These are phyloP conservation scores for Biscogniauxia sp. DNA, from an alignment of 2,329 filamentous ascomycete species.

Conservation along the genomic window DNA sequence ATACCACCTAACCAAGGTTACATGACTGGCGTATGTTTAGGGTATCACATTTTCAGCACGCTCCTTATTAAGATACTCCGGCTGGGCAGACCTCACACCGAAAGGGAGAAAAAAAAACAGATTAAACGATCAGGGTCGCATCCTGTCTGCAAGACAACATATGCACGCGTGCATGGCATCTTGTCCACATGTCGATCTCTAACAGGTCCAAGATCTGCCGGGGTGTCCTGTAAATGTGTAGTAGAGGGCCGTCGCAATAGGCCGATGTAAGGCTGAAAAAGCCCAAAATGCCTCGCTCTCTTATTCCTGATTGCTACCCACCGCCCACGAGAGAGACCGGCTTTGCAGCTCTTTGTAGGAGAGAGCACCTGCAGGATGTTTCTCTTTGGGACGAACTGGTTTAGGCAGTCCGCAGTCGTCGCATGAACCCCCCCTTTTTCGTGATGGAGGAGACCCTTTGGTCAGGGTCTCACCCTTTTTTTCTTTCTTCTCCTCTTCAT, in stretches of 20 bases:
- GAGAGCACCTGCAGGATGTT: neutral
- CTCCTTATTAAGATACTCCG: neutral
- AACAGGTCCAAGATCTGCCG: constrained; percentile 32
- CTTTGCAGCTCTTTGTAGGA: constrained; percentile 4
- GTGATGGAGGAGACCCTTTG: neutral
- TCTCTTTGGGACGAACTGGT: neutral
- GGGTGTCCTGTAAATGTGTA: constrained; percentile 15
- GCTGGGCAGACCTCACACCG: neutral
- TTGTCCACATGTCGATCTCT: constrained; percentile 33
- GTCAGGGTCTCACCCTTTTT: neutral
- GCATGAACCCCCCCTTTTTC: neutral
- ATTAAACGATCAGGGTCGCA: constrained; percentile 22
- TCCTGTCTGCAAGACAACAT: constrained; percentile 18
- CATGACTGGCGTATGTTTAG: neutral
- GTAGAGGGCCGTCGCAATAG: constrained; percentile 9
- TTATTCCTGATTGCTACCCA: constrained; percentile 21
- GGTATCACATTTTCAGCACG: neutral
- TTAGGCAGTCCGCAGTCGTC: neutral
- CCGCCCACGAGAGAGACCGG: constrained; percentile 1
- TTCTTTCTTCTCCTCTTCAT: neutral
- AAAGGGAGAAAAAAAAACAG: neutral
- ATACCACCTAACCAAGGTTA: no score
- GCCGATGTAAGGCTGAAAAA: constrained; percentile 11
- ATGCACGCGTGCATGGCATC: constrained; percentile 20
- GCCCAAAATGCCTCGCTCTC: constrained; percentile 11